These are phyloP conservation scores for Pilaira anomala DNA, from an alignment of 192 early-diverging fungal genomes.

Conservation along the genomic window DNA sequence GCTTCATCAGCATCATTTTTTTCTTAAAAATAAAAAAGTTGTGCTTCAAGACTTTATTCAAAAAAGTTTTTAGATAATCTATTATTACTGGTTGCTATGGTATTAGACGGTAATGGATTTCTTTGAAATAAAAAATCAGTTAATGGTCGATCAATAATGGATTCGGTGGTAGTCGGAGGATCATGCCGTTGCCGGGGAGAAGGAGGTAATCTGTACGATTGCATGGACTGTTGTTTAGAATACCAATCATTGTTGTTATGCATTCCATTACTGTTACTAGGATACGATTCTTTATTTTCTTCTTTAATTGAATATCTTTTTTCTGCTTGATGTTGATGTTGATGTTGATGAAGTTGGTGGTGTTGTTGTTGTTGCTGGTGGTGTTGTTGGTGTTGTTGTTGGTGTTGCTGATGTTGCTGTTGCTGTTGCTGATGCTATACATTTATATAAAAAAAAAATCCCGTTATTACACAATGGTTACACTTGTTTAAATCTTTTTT, in stretches of 20 bases:
- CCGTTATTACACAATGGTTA: background rate
- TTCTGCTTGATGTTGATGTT: too few relatives aligned
- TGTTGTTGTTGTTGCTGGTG: too few relatives aligned
- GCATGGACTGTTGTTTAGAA: background rate
- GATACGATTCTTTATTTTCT: background rate
- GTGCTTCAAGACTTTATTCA: background rate
- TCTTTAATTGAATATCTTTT: background rate
- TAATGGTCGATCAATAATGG: slow-evolving; percentile 25
- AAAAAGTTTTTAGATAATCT: background rate
- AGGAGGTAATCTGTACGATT: slow-evolving; percentile 3
- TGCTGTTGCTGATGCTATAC: background rate
- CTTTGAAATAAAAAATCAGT: slow-evolving; percentile 19
- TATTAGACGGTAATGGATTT: background rate
- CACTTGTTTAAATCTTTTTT: background rate
- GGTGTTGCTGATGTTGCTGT: background rate
- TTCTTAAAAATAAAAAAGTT: too few relatives aligned
- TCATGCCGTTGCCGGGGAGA: slow-evolving; percentile 3
- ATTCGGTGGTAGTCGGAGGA: background rate
- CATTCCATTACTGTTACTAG: background rate
- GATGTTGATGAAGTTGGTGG: too few relatives aligned
- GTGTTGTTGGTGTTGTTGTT: background rate
- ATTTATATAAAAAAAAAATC: background rate
- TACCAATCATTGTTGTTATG: slow-evolving; percentile 7
- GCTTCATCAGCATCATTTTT: too few relatives aligned
- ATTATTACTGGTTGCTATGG: background rate